Percentiles rank a stretch among this genome's conserved stretches.
These are phyloP conservation scores for Globisporangium nunn DNA, from an alignment of 352 stramenopile species.

Conservation along the genomic window DNA sequence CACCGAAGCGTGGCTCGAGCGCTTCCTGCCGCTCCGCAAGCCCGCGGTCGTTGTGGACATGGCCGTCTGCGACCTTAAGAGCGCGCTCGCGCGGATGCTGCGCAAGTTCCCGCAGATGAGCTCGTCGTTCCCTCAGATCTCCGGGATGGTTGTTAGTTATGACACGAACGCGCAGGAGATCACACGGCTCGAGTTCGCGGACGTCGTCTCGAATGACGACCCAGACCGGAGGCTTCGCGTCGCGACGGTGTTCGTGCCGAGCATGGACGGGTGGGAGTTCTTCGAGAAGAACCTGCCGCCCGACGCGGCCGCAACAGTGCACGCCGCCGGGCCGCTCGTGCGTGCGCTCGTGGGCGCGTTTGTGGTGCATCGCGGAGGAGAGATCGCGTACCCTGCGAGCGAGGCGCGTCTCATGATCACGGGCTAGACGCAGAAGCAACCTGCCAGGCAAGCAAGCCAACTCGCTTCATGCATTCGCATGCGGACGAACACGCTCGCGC, in stretches of 20 bases:
- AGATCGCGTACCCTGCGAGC: background rate
- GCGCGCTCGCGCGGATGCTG: conserved; percentile 60
- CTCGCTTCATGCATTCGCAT: background rate
- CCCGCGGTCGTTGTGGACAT: conserved; percentile 50
- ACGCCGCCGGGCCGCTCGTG: background rate
- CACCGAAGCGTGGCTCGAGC: conserved; percentile 54
- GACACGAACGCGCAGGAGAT: conserved; percentile 6
- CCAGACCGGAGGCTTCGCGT: background rate
- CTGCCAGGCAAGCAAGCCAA: background rate
- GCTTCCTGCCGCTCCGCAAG: conserved; percentile 57
- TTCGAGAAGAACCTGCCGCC: background rate
- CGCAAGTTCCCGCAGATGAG: conserved; percentile 47
- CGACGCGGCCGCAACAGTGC: background rate
- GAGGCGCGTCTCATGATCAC: background rate
- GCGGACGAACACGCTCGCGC: background rate
- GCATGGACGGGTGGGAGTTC: background rate
- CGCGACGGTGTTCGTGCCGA: background rate
- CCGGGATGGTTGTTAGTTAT: conserved; percentile 33
- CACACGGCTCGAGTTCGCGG: background rate
- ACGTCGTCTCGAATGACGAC: background rate
- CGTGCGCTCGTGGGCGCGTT: background rate
- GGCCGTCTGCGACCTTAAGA: conserved; percentile 29
- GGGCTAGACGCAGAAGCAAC: background rate
- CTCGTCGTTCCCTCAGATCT: conserved; percentile 73
- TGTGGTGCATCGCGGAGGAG: background rate